Conservation (phyloP, 192 early-diverging fungal species). For the Coemansia sp. region DNA sequence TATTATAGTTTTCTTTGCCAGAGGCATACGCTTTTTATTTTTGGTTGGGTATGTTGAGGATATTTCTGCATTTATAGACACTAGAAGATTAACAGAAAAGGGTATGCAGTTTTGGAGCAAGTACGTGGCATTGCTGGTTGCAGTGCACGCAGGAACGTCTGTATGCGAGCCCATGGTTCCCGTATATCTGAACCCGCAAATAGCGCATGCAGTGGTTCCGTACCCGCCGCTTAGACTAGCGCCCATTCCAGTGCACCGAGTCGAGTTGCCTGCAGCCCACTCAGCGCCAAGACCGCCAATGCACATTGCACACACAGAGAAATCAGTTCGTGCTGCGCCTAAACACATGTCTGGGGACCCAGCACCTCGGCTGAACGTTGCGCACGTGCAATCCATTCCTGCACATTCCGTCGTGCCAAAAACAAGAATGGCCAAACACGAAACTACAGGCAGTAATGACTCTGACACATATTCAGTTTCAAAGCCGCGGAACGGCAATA, state of each 20-base stretch:
- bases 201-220: not conserved
- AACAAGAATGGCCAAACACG: not conserved
- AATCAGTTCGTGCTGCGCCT: not conserved
- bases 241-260: not conserved
- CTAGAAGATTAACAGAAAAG: not conserved
- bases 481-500: not conserved
- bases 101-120: slow-evolving; percentile 12
- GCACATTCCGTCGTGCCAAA: too few species aligned
- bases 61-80: not conserved
- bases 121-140: slow-evolving; percentile 5
- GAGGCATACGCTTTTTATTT: not conserved
- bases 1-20: slow-evolving; percentile 3
- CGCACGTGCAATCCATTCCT: too few species aligned
- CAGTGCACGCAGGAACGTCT: not conserved
- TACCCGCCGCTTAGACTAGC: not conserved
- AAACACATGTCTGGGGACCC: too few species aligned
- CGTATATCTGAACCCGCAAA: not conserved
- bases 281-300: not conserved
- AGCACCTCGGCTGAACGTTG: too few species aligned
- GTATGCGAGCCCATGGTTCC: not conserved
- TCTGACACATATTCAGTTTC: not conserved
- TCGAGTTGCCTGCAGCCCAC: not conserved
- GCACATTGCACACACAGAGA: not conserved
- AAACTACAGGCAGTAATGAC: not conserved
- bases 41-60: too few species aligned